Percentiles rank a stretch among this genome's conserved stretches.
Conservation (phyloP, 768 basidiomycete species). For the Termitomyces sp. region DNA sequence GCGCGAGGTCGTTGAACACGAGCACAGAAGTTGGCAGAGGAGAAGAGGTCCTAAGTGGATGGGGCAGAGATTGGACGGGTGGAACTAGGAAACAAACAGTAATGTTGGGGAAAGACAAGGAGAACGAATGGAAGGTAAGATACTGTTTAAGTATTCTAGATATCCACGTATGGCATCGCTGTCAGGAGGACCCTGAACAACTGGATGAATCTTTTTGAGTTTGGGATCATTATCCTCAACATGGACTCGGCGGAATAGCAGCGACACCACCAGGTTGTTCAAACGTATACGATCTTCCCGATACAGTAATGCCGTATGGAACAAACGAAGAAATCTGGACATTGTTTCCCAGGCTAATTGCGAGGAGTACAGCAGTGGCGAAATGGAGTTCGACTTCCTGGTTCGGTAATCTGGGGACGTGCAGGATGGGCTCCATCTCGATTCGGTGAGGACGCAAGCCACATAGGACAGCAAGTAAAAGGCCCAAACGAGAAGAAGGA, state of each 20-base stretch:
- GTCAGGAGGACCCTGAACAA: slow-evolving; percentile 24
- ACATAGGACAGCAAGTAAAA: slow-evolving; percentile 9
- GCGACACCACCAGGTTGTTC: slow-evolving; percentile 19
- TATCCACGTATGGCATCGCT: slow-evolving; percentile 19
- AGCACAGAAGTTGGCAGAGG: neutral
- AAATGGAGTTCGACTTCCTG: neutral
- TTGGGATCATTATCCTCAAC: slow-evolving; percentile 30
- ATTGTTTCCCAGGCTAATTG: slow-evolving; percentile 30
- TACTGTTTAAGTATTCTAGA: slow-evolving; percentile 17
- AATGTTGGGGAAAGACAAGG: slow-evolving; percentile 4
- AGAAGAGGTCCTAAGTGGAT: neutral
- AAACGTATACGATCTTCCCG: slow-evolving; percentile 30
- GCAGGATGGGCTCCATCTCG: neutral
- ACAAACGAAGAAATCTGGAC: slow-evolving; percentile 20
- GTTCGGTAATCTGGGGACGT: slow-evolving; percentile 7
- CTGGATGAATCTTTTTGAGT: slow-evolving; percentile 24
- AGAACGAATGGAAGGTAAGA: slow-evolving; percentile 5
- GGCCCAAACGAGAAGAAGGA: neutral
- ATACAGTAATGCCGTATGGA: slow-evolving; percentile 29
- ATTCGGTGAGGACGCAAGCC: slow-evolving; percentile 4
- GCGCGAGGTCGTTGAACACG: slow-evolving; percentile 1
- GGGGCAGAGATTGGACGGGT: neutral
- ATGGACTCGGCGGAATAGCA: slow-evolving; percentile 31
- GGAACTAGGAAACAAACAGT: neutral
- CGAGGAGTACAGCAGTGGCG: slow-evolving; percentile 4